Percentiles rank a stretch among this genome's conserved stretches.
Evolutionary conservation across 1,284 basidiomycete species (phyloP).

Genomic region (Entoloma clypeatum): DNA sequence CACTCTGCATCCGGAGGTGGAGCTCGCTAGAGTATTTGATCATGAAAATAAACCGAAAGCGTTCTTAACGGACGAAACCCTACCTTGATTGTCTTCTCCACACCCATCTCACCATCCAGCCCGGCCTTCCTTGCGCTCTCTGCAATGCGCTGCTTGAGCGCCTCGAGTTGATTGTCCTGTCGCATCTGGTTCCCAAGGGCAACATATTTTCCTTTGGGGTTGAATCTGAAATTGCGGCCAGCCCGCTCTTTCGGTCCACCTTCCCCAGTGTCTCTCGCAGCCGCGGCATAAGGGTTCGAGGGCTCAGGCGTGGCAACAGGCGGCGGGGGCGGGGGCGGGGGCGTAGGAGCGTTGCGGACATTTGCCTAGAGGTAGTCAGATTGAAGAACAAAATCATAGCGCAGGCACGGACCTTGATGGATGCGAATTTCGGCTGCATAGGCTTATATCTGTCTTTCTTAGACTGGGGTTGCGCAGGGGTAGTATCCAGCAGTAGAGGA

Average conservation of each 20-base stretch:
- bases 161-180: constrained; percentile 85
- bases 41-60: background rate
- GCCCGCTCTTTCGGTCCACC: constrained; percentile 67
- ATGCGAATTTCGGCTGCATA: constrained; percentile 96
- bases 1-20: constrained; percentile 91
- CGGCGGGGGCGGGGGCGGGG: constrained; percentile 55
- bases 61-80: constrained; percentile 20
- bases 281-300: constrained; percentile 72
- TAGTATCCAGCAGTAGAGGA: constrained; percentile 75
- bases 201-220: constrained; percentile 88
- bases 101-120: constrained; percentile 88
- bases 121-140: constrained; percentile 92
- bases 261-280: constrained; percentile 55
- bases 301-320: constrained; percentile 46
- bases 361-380: constrained; percentile 52
- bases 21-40: constrained; percentile 49
- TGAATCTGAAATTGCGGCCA: constrained; percentile 78
- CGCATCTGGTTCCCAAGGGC: constrained; percentile 81
- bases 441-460: constrained; percentile 92
- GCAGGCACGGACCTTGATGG: constrained; percentile 63
- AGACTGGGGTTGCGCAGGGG: constrained; percentile 56
- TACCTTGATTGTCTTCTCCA: constrained; percentile 86
- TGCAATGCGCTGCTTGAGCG: constrained; percentile 88
- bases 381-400: constrained; percentile 6
- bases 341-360: constrained; percentile 63